Conservation (phyloP, 148 eudicot species). For the Camellia granthamiana region DNA sequence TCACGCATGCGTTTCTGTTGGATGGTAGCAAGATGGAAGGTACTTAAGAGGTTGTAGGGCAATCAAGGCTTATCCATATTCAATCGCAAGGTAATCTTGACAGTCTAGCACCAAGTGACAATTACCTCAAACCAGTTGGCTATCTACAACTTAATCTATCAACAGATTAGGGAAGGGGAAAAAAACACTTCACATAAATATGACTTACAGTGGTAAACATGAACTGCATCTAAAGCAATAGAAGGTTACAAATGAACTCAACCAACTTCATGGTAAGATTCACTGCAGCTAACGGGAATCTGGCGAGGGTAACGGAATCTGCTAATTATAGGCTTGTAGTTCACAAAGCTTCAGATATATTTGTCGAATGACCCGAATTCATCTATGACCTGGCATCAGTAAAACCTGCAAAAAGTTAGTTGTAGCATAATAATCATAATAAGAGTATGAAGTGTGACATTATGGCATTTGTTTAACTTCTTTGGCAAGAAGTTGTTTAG, state of each 20-base stretch:
- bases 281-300: constrained; percentile 9
- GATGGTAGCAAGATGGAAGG: background rate
- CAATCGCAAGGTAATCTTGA: background rate
- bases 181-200: background rate
- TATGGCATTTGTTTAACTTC: background rate
- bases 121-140: background rate
- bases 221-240: background rate
- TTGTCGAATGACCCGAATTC: constrained; percentile 51
- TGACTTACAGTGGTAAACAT: background rate
- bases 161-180: background rate
- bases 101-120: background rate
- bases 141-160: background rate
- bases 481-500: background rate
- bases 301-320: constrained; percentile 38
- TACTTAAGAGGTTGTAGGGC: background rate
- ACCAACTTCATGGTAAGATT: background rate
- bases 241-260: background rate
- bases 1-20: no score
- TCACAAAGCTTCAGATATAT: constrained; percentile 58
- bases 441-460: background rate
- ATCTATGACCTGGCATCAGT: constrained; percentile 33
- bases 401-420: constrained; percentile 24
- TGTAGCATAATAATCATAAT: background rate
- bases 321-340: constrained; percentile 34
- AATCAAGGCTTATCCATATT: background rate